These are phyloP conservation scores for Rhododendron ovatum DNA, from an alignment of 148 eudicot species.

Conservation along the genomic window DNA sequence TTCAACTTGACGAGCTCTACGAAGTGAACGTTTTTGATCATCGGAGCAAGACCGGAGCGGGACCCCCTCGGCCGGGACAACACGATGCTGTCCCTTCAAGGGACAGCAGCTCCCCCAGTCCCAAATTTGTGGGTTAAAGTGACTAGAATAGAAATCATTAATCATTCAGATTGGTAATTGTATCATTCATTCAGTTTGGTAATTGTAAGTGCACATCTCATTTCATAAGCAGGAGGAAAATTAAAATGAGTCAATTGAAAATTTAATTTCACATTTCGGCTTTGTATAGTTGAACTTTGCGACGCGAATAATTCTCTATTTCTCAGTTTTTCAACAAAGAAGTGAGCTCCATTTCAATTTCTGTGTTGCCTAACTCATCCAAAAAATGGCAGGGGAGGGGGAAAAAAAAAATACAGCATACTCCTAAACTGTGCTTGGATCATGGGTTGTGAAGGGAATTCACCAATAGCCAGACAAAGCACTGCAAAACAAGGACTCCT, in stretches of 20 bases:
- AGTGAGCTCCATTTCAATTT: neutral
- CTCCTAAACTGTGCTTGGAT: neutral
- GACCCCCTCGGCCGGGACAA: too few relatives aligned
- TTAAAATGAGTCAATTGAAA: neutral
- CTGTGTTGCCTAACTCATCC: neutral
- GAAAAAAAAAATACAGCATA: neutral
- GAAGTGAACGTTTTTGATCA: too few relatives aligned
- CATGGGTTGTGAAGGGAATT: neutral
- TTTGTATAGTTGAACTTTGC: neutral
- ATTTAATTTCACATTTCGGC: neutral
- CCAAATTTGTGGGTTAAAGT: neutral
- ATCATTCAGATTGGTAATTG: neutral
- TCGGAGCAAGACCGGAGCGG: too few relatives aligned
- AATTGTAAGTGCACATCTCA: neutral
- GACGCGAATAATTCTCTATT: neutral
- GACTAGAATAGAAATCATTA: conserved; percentile 12
- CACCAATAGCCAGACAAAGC: neutral
- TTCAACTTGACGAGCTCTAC: too few relatives aligned
- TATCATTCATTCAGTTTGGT: neutral
- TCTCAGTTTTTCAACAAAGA: neutral
- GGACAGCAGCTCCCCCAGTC: too few relatives aligned
- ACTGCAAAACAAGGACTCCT: neutral
- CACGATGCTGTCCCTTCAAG: too few relatives aligned
- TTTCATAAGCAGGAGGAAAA: neutral
- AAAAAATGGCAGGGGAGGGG: neutral